These are phyloP conservation scores for Marasmius fiardii DNA, from an alignment of 1,284 basidiomycete species.

Conservation along the genomic window DNA sequence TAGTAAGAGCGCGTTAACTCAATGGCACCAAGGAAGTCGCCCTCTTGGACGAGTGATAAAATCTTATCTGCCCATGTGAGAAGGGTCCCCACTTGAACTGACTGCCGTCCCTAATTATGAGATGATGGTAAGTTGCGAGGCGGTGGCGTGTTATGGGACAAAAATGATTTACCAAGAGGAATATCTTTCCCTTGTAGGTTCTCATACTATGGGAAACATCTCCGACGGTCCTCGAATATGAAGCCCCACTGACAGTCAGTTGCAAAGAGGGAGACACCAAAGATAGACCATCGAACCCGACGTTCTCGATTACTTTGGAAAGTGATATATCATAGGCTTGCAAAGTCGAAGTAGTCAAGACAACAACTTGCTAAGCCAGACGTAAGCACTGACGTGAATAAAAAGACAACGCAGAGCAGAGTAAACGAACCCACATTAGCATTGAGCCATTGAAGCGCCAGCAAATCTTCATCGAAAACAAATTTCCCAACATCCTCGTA, in stretches of 20 bases:
- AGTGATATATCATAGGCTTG: slow-evolving; percentile 69
- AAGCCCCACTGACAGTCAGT: slow-evolving; percentile 42
- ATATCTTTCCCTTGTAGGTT: slow-evolving; percentile 88
- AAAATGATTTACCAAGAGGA: slow-evolving; percentile 84
- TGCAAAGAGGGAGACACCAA: slow-evolving; percentile 53
- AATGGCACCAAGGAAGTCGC: slow-evolving; percentile 91
- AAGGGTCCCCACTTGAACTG: slow-evolving; percentile 81
- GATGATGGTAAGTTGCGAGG: slow-evolving; percentile 9
- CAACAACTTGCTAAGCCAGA: slow-evolving; percentile 52
- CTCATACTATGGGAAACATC: slow-evolving; percentile 74
- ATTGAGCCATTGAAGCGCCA: slow-evolving; percentile 76
- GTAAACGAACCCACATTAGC: slow-evolving; percentile 59
- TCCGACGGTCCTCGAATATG: slow-evolving; percentile 47
- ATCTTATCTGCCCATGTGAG: slow-evolving; percentile 96
- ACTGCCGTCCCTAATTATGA: slow-evolving; percentile 54
- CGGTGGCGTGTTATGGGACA: neutral
- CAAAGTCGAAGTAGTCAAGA: slow-evolving; percentile 56
- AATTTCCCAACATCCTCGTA: slow-evolving; percentile 57
- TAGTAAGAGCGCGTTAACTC: slow-evolving; percentile 85
- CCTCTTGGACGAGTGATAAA: slow-evolving; percentile 77
- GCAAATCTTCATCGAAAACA: slow-evolving; percentile 52
- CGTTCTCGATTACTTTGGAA: slow-evolving; percentile 53
- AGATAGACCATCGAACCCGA: slow-evolving; percentile 51
- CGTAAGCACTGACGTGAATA: slow-evolving; percentile 9
- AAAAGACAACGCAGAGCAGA: slow-evolving; percentile 1